phyloP scores from a whole-genome alignment of 345 rosid species.

The Eutrema heterophyllum region DNA sequence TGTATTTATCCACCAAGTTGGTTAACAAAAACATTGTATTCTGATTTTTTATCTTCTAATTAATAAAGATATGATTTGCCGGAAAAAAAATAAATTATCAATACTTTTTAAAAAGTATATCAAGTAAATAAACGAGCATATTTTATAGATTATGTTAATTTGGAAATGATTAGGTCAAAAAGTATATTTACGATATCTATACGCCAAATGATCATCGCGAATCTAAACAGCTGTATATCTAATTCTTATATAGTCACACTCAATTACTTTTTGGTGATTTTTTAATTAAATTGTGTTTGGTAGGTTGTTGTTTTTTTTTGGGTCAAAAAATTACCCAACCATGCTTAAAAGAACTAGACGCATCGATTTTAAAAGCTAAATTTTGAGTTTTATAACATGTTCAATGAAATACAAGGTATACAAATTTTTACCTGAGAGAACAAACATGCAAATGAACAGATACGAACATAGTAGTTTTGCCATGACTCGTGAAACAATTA shows the following conservation, averaged over 20 bases:
- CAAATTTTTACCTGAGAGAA: not conserved
- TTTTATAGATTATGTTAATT: too few relatives aligned
- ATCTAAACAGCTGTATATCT: not conserved
- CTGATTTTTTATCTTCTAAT: too few relatives aligned
- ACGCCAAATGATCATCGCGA: too few relatives aligned
- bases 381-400: not conserved
- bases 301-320: not conserved
- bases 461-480: not conserved
- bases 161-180: not conserved
- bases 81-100: too few relatives aligned
- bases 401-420: not conserved
- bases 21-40: too few relatives aligned
- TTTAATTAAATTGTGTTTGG: too few relatives aligned
- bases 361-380: not conserved
- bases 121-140: not conserved
- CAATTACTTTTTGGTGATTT: not conserved
- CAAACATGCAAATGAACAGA: not conserved
- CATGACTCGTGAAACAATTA: not conserved
- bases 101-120: too few relatives aligned
- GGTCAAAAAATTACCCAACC: not conserved
- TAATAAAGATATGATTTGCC: too few relatives aligned
- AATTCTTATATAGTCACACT: not conserved
- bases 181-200: too few relatives aligned
- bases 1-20: too few relatives aligned
- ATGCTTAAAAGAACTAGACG: not conserved